Conservation (phyloP, 2,329 filamentous ascomycete genomes). For the Cyphellophora attinorum region DNA sequence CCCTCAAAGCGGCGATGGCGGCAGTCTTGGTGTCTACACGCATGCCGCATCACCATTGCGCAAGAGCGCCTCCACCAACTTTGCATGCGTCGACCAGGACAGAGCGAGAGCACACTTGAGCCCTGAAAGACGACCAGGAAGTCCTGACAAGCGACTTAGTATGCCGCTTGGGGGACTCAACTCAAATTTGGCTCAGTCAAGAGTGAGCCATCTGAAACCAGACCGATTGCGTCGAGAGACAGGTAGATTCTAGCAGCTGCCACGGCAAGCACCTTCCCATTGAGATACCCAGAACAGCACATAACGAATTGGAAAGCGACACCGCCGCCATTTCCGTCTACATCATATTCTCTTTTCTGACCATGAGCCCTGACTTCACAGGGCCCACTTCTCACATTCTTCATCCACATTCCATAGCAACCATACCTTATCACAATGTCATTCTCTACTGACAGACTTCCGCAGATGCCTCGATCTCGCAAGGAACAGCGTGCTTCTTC, state of each 20-base stretch:
- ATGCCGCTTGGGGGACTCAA: constrained; percentile 25
- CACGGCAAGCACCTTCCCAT: too few relatives aligned
- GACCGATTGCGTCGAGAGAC: constrained; percentile 21
- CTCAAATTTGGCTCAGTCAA: constrained; percentile 24
- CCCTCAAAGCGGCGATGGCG: constrained; percentile 51
- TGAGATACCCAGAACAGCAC: background rate
- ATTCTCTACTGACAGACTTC: constrained; percentile 2
- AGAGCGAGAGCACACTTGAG: constrained; percentile 31
- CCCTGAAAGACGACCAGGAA: constrained; percentile 28
- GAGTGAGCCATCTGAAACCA: constrained; percentile 22
- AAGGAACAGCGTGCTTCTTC: background rate
- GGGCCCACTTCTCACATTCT: constrained; percentile 8
- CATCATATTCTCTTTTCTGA: too few relatives aligned
- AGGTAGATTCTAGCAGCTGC: constrained; percentile 18
- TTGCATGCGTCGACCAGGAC: constrained; percentile 21
- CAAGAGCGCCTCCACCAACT: constrained; percentile 59
- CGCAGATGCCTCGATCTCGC: constrained; percentile 1
- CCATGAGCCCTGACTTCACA: too few relatives aligned
- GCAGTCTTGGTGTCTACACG: constrained; percentile 68
- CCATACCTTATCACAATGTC: constrained; percentile 12
- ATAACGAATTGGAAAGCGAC: too few relatives aligned
- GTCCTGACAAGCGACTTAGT: constrained; percentile 34
- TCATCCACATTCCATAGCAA: constrained; percentile 18
- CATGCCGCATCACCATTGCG: constrained; percentile 76
- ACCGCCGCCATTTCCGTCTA: too few relatives aligned